Evolutionary conservation across 495 filamentous ascomycete species (phyloP).

Genomic region (Podospora australis): DNA sequence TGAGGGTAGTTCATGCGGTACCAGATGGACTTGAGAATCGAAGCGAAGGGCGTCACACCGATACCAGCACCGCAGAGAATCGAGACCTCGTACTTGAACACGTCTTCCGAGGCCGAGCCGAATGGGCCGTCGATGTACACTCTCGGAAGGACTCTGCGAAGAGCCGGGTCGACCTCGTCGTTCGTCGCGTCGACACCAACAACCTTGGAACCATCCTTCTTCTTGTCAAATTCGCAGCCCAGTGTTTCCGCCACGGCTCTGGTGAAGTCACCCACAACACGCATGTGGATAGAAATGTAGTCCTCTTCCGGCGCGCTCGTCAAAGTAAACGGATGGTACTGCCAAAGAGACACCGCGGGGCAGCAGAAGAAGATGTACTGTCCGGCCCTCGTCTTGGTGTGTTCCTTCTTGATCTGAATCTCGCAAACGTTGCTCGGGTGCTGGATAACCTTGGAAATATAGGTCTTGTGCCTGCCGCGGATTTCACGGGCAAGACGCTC

Average conservation of each 20-base stretch:
- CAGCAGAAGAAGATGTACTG: conserved; percentile 83
- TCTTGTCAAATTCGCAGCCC: conserved; percentile 62
- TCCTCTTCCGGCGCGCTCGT: conserved; percentile 77
- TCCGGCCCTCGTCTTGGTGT: conserved; percentile 68
- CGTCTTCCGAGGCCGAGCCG: conserved; percentile 69
- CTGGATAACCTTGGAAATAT: conserved; percentile 76
- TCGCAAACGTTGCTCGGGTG: conserved; percentile 78
- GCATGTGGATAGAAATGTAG: conserved; percentile 74
- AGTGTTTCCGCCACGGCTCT: conserved; percentile 55
- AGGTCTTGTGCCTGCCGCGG: conserved; percentile 65
- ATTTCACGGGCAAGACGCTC: conserved; percentile 66
- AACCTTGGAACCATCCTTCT: conserved; percentile 49
- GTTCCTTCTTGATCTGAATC: conserved; percentile 79
- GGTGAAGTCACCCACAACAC: conserved; percentile 66
- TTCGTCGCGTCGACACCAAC: conserved; percentile 57
- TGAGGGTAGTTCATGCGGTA: conserved; percentile 79
- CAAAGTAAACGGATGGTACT: conserved; percentile 73
- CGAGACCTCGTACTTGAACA: conserved; percentile 71
- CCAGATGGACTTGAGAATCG: conserved; percentile 79
- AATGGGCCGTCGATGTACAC: conserved; percentile 77
- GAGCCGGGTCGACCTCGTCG: conserved; percentile 55
- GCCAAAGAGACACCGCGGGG: conserved; percentile 71
- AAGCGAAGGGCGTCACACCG: conserved; percentile 69
- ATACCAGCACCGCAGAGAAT: conserved; percentile 65
- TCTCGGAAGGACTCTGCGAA: conserved; percentile 63